phyloP scores from a whole-genome alignment of 179 eudicot genomes.

The Gypsophila paniculata region DNA sequence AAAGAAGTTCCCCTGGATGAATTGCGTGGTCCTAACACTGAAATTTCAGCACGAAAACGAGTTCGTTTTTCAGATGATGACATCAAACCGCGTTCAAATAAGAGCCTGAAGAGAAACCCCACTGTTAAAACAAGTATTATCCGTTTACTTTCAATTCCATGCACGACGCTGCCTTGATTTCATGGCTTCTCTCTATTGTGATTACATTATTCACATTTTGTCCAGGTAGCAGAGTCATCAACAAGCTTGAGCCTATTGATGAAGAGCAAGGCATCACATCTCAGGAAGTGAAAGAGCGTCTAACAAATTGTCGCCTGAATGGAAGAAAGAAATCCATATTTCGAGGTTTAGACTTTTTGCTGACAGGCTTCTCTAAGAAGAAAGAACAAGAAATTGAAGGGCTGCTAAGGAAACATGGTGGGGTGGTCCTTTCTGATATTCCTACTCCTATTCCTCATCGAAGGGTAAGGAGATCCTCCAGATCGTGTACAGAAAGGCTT shows the following conservation, averaged over 20 bases:
- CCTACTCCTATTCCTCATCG: constrained; percentile 48
- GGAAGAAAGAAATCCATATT: constrained; percentile 48
- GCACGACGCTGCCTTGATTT: constrained; percentile 5
- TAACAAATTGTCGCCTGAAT: constrained; percentile 30
- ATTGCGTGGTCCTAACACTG: constrained; percentile 17
- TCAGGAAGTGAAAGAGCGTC: constrained; percentile 48
- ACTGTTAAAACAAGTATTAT: constrained; percentile 32
- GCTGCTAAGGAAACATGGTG: constrained; percentile 67
- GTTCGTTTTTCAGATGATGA: constrained; percentile 55
- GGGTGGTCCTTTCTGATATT: constrained; percentile 60
- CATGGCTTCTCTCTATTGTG: constrained; percentile 8
- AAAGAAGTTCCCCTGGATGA: constrained; percentile 28
- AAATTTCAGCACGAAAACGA: constrained; percentile 45
- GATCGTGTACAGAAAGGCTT: constrained; percentile 41
- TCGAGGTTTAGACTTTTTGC: constrained; percentile 62
- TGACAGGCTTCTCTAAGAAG: constrained; percentile 66
- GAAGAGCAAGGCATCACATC: constrained; percentile 33
- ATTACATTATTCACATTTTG: constrained; percentile 28
- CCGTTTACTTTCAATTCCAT: constrained; percentile 5
- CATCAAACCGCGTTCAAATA: constrained; percentile 26
- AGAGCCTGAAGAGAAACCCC: constrained; percentile 22
- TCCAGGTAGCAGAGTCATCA: constrained; percentile 33
- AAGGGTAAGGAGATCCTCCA: constrained; percentile 44
- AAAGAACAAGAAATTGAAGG: constrained; percentile 65
- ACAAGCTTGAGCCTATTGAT: constrained; percentile 27